Evolutionary conservation across 129 eudicot genomes (phyloP).

Genomic region (Pseudognaphalium luteoalbum): DNA sequence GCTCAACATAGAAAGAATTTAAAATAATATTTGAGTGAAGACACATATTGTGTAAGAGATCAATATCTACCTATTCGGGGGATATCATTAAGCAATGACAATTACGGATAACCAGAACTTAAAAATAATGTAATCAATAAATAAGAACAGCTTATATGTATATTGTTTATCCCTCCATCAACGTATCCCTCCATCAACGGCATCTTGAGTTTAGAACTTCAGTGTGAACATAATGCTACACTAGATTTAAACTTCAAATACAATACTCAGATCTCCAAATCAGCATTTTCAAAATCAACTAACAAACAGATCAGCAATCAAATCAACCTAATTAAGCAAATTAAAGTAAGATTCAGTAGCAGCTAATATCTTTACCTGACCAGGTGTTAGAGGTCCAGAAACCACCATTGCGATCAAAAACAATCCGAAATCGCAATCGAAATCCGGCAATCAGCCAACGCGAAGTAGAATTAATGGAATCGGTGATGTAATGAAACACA

Average conservation of each 20-base stretch:
- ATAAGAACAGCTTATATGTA: constrained; percentile 13
- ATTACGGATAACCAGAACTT: neutral
- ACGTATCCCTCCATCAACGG: neutral
- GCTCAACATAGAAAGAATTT: neutral
- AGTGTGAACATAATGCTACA: neutral
- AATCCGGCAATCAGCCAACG: constrained; percentile 4
- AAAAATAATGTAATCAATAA: neutral
- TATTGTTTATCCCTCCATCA: neutral
- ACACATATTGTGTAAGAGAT: neutral
- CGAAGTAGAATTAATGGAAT: constrained; percentile 16
- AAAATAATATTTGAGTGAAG: neutral
- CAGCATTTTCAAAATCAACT: constrained; percentile 9
- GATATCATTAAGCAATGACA: neutral
- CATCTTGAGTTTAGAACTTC: neutral
- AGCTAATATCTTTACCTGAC: constrained; percentile 50
- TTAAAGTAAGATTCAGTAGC: constrained; percentile 27
- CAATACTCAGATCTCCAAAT: constrained; percentile 20
- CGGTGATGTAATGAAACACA: constrained; percentile 1
- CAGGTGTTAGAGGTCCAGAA: constrained; percentile 68
- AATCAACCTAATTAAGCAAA: constrained; percentile 4
- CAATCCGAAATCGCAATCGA: constrained; percentile 12
- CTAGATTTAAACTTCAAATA: neutral
- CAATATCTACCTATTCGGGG: neutral
- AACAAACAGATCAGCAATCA: constrained; percentile 20
- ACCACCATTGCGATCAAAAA: constrained; percentile 46